Conservation (phyloP, 495 filamentous ascomycete genomes). For the Penicillium coffeae region DNA sequence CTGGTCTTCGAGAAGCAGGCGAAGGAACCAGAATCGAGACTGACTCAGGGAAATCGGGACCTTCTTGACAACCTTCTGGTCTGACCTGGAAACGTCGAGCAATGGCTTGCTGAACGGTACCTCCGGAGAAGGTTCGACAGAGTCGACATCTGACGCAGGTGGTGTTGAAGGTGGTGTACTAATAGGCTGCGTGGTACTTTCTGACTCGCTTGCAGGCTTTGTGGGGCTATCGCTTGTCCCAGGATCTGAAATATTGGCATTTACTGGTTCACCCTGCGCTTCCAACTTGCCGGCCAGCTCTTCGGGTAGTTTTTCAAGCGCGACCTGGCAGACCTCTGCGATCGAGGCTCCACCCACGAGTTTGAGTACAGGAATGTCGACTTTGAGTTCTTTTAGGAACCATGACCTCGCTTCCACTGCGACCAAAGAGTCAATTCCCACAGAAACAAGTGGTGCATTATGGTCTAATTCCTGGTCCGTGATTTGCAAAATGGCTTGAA, state of each 20-base stretch:
- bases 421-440: background rate
- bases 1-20: conserved; percentile 6
- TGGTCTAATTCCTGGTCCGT: background rate
- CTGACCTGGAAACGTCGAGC: too few relatives aligned
- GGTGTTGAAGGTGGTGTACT: too few relatives aligned
- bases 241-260: too few relatives aligned
- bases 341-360: background rate
- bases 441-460: background rate
- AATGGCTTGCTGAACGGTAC: too few relatives aligned
- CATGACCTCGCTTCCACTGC: background rate
- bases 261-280: too few relatives aligned
- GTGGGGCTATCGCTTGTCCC: too few relatives aligned
- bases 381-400: background rate
- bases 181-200: too few relatives aligned
- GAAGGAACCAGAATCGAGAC: conserved; percentile 25
- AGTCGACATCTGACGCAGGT: too few relatives aligned
- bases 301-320: background rate
- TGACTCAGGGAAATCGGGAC: conserved; percentile 25
- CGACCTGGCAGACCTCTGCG: background rate
- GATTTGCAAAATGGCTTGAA: background rate
- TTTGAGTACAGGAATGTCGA: background rate
- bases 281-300: background rate
- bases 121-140: too few relatives aligned
- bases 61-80: too few relatives aligned
- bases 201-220: too few relatives aligned